Evolutionary conservation across 1,284 basidiomycete genomes (phyloP).

Genomic region (Moniliophthora roreri): DNA sequence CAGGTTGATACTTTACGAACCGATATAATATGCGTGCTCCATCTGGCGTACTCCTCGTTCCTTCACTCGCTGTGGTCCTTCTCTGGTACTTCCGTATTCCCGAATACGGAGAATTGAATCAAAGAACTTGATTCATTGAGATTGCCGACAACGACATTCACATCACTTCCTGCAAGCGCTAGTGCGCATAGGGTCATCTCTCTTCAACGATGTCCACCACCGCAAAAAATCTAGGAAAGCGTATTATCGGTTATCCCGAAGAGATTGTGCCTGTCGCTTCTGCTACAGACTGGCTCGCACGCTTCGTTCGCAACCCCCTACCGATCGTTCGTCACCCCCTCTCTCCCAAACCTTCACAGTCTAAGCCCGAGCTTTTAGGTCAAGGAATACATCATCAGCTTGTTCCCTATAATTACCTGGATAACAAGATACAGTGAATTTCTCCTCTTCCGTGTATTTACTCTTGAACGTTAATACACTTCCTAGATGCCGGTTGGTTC

Average conservation of each 20-base stretch:
- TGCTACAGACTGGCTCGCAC: constrained; percentile 50
- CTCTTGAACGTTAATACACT: constrained; percentile 9
- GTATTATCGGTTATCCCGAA: constrained; percentile 60
- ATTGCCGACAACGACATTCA: too few relatives aligned
- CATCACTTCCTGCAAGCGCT: neutral
- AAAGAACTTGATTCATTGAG: neutral
- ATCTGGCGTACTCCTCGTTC: too few relatives aligned
- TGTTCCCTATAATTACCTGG: constrained; percentile 88
- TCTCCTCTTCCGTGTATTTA: constrained; percentile 9
- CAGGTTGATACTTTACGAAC: constrained; percentile 26
- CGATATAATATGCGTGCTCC: neutral
- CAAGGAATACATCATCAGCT: constrained; percentile 57
- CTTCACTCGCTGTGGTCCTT: too few relatives aligned
- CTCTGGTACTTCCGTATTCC: too few relatives aligned
- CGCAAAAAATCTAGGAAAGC: constrained; percentile 55
- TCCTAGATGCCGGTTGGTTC: constrained; percentile 67
- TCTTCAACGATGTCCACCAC: constrained; percentile 36
- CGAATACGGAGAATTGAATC: neutral
- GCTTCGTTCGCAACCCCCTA: constrained; percentile 37
- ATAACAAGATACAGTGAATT: constrained; percentile 78
- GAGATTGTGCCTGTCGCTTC: constrained; percentile 57
- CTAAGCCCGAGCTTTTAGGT: constrained; percentile 36
- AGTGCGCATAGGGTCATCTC: too few relatives aligned
- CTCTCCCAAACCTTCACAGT: constrained; percentile 11
- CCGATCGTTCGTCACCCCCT: constrained; percentile 38